Evolutionary conservation across 2,329 filamentous ascomycete species (phyloP).

Genomic region (Fusarium caatingaense): DNA sequence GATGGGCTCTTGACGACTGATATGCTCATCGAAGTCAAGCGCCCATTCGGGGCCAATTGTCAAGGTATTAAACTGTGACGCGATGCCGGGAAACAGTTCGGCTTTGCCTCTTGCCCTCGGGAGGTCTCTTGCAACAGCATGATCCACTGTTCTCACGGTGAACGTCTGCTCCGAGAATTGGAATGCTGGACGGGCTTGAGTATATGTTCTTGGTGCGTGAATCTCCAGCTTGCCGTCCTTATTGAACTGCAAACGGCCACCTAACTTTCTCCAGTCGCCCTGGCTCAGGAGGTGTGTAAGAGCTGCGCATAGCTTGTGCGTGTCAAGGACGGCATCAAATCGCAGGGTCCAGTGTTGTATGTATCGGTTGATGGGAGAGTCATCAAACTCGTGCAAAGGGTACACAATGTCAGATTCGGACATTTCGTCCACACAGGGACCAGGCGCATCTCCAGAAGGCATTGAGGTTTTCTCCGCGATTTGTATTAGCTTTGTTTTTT

Average conservation of each 20-base stretch:
- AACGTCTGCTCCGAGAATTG: slow-evolving; percentile 3
- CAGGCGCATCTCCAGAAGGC: not conserved
- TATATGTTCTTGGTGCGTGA: slow-evolving; percentile 3
- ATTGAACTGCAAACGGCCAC: slow-evolving; percentile 1
- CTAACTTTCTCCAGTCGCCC: slow-evolving; percentile 5
- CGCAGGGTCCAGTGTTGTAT: slow-evolving; percentile 11
- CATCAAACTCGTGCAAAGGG: slow-evolving; percentile 7
- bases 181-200: not conserved
- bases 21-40: not conserved
- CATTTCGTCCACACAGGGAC: not conserved
- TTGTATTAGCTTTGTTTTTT: not conserved
- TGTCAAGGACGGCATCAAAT: not conserved
- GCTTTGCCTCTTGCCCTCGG: not conserved
- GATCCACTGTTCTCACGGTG: not conserved
- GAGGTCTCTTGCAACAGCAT: not conserved
- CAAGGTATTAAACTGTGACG: not conserved
- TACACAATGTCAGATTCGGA: not conserved
- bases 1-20: not conserved
- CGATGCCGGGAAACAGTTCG: not conserved
- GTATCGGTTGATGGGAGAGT: slow-evolving; percentile 6
- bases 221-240: not conserved
- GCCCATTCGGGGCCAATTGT: not conserved
- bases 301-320: not conserved
- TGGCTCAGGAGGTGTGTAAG: slow-evolving; percentile 1
- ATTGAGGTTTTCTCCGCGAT: not conserved